Evolutionary conservation across 2,329 filamentous ascomycete species (phyloP), one percentile per base, ranked within the genome.

Genomic region (Alternaria hordeiaustralica): DNA sequence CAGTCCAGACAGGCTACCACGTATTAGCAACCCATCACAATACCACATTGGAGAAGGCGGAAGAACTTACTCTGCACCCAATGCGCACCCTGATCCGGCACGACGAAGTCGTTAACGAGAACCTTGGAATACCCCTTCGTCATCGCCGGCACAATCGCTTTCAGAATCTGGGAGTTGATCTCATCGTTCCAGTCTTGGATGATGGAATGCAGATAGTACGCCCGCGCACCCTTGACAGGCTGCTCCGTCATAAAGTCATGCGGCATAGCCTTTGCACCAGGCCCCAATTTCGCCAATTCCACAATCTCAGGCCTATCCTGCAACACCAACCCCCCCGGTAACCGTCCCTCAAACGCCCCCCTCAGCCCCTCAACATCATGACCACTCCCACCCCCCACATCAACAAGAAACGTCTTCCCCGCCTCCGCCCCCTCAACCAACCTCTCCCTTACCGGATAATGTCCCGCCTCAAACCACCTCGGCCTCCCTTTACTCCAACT

Each of bases 231-330:
- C 71, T 80, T 78, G 0, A 82, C 65, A 73, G 73, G 71, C 49
- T 75, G 72, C 36, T 71, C 64, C 4, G 67, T 71, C 47, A 74
- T 26, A 49, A 75, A 82, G 55, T 83, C 79, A 41, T 82, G 78
- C 1, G 68, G 55, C 72, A 78, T 78, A 2, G 23, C 57, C 47
- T 78, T 71, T 6, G 78, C 70, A 0, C 70, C 58, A 9, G 67
- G 54, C 18, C 79, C 51, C 0, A 70, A 33, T 7, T 67, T 56
- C 11, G 78, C 73, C 7, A 71, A 43, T 33, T 63, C 47, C 6
- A 76, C 58, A 2, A 75, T 68, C 58, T 73, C 70, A 1, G 70
- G 70, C 0, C 69, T 53, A 11, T 75, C 74, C 46, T 76, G 72
- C 6, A 75, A 49, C 4, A 76, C 58, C 12, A 75, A 55, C 6